These are phyloP conservation scores for Cryoendolithus antarcticus DNA, from an alignment of 2,329 filamentous ascomycete genomes.

Conservation along the genomic window DNA sequence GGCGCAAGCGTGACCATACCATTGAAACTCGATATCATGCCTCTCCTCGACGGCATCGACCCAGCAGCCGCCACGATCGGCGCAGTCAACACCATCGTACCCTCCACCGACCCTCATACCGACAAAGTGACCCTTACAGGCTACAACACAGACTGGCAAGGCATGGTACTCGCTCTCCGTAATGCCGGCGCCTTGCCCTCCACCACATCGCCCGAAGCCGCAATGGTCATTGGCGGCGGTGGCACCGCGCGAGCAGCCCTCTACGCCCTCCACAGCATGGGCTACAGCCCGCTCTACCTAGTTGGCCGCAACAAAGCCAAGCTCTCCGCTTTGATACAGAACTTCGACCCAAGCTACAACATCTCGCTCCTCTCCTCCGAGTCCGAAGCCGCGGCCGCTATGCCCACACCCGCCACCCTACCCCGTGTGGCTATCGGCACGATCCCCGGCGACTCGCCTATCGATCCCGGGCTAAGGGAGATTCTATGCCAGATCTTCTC, in stretches of 20 bases:
- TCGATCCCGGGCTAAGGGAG: slow-evolving; percentile 58
- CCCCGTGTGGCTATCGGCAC: slow-evolving; percentile 73
- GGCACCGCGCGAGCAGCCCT: slow-evolving; percentile 87
- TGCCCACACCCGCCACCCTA: slow-evolving; percentile 26
- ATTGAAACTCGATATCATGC: slow-evolving; percentile 79
- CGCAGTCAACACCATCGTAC: slow-evolving; percentile 84
- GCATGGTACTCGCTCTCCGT: slow-evolving; percentile 71
- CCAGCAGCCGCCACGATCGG: slow-evolving; percentile 72
- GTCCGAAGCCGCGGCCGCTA: slow-evolving; percentile 38
- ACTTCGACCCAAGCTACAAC: slow-evolving; percentile 63
- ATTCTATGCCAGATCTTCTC: slow-evolving; percentile 46
- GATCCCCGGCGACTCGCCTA: slow-evolving; percentile 75
- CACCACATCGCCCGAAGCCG: slow-evolving; percentile 37
- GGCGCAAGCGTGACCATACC: slow-evolving; percentile 94
- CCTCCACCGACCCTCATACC: slow-evolving; percentile 12
- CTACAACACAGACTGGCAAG: slow-evolving; percentile 92
- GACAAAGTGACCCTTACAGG: slow-evolving; percentile 48
- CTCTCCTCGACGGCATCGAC: slow-evolving; percentile 66
- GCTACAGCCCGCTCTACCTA: slow-evolving; percentile 76
- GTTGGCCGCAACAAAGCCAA: slow-evolving; percentile 64
- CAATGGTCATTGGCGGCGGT: slow-evolving; percentile 77
- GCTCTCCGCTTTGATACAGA: slow-evolving; percentile 52
- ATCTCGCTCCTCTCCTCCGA: slow-evolving; percentile 50
- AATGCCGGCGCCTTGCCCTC: slow-evolving; percentile 45
- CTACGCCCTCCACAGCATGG: slow-evolving; percentile 73